Base-by-base conservation (phyloP, 441 rosid species). In the Eruca vesicaria region DNA sequence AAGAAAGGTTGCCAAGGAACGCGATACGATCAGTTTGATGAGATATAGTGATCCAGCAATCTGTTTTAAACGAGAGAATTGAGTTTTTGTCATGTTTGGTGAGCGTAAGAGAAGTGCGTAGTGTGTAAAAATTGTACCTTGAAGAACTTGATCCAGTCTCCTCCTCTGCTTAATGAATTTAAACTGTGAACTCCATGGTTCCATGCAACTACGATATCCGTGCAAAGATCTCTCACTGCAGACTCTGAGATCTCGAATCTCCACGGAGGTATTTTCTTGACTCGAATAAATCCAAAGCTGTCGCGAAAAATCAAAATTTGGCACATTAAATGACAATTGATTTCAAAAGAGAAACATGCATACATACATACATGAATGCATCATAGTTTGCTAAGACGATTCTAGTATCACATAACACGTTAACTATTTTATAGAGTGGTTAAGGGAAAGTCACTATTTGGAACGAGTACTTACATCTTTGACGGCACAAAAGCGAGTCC, bases 81-180 rank as follows among this genome's bases (percentile, higher is more conserved):
- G 9, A 72, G 69, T 2, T 60, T 2, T 15, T 38, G 11, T 36
- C 48, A 72, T 61, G 32, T 53, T 38, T 50, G 2, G 26, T 72
- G 61, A 31, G 65, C 56, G 60, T 38, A 4, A 28, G 31, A 38
- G 33, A 61, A 50, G 19, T 60, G 26, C n/a, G 8, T 41, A 41
- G 14, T 8, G 23, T 50, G 52, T 20, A 53, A 23, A 32, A 26
- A 53, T 12, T 72, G 63, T 84, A 94, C 96, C 97, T 85, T 83
- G 67, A 88, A 80, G 86, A 90, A 88, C 71, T 74, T 80, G 64
- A 68, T 80, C 95, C 96, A 90, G 71, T 87, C 91, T 69, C 80
- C 84, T 79, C 93, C 98, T 69, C 66, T 77, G 67, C 83, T 89
- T 79, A 92, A 76, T 45, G 81, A 75, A 75, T 78, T 82, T 19